phyloP scores from a whole-genome alignment of 2,329 filamentous ascomycete species.

The Zymoseptoria brevis region DNA sequence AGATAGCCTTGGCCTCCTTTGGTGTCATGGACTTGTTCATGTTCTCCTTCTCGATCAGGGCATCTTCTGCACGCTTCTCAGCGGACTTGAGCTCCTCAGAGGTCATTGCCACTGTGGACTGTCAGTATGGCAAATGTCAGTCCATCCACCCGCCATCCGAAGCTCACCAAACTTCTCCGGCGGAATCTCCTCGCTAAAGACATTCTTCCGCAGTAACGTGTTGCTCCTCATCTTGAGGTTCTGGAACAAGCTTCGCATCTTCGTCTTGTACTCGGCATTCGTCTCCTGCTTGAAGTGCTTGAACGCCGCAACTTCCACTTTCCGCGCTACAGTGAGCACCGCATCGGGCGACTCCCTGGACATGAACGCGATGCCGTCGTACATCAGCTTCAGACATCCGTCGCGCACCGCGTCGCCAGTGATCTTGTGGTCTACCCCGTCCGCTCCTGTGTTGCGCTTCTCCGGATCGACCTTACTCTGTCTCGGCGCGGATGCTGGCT shows the following conservation, averaged over 20 bases:
- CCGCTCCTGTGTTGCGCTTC: constrained; percentile 74
- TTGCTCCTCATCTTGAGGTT: constrained; percentile 94
- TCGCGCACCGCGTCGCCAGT: constrained; percentile 70
- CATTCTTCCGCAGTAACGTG: constrained; percentile 62
- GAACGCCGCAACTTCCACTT: constrained; percentile 71
- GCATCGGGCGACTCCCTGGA: constrained; percentile 53
- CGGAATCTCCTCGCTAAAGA: constrained; percentile 65
- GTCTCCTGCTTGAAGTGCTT: constrained; percentile 61
- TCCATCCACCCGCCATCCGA: not conserved
- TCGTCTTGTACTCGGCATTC: constrained; percentile 67
- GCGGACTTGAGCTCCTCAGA: constrained; percentile 86
- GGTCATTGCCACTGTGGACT: constrained; percentile 60
- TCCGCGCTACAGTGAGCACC: constrained; percentile 58
- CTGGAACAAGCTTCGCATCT: constrained; percentile 86
- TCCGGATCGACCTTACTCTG: constrained; percentile 54
- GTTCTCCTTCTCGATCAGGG: constrained; percentile 77
- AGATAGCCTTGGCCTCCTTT: constrained; percentile 79
- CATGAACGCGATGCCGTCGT: constrained; percentile 79
- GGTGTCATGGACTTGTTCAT: constrained; percentile 96
- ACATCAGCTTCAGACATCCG: constrained; percentile 81
- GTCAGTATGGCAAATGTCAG: constrained; percentile 1
- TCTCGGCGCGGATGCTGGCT: constrained; percentile 30
- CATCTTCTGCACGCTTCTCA: constrained; percentile 68
- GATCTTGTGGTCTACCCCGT: constrained; percentile 68
- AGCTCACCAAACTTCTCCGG: constrained; percentile 53